Base-by-base conservation (phyloP, 2,329 filamentous ascomycete species). In the Diplodia mutila region DNA sequence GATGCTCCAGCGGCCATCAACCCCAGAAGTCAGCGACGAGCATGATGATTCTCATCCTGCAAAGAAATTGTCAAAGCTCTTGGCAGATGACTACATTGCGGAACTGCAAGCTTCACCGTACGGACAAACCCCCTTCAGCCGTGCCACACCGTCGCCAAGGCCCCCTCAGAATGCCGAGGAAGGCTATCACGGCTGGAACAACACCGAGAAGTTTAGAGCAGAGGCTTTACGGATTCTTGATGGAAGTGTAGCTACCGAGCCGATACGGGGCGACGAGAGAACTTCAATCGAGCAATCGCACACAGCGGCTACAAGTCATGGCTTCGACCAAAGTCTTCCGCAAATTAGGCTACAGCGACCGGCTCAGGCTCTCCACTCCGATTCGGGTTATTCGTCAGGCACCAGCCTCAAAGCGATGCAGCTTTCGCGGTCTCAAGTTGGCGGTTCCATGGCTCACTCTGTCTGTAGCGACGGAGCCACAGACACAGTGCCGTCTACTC, bases 321-420 rank as follows among this genome's bases (percentile, higher is more conserved):
- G 53, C 52, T 51, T 51, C 42, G 49, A 37, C 16, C n/a, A 34
- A 32, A 51, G 46, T n/a, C n/a, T 37, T 25, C 39, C 37, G 37
- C 42, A 67, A 37, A 27, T 57, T 29, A 59, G 32, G 57, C 39
- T 63, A 16, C 57, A 53, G 27, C 32, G 66, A 49, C 66, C 66
- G 14, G 25, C 57, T 25, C 48, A 63, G 25, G 46, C 32, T 25
- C 48, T 66, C 48, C 78, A 78, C 49, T 70, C 74, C 1, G 79
- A 80, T 65, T 80, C 78, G 11, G 79, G 79, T 0, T 80, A 80
- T 68, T 80, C 77, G 3, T 80, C 78, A 61, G 73, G 74, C n/a
- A 73, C 71, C n/a, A 79, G 77, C 70, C 69, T 67, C 42, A 67
- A 67, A 39, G 65, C 65, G 32, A 55, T 61, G 42, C 25, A 32